Conservation (phyloP, 768 basidiomycete genomes). For the Cystobasidium onofrii region DNA sequence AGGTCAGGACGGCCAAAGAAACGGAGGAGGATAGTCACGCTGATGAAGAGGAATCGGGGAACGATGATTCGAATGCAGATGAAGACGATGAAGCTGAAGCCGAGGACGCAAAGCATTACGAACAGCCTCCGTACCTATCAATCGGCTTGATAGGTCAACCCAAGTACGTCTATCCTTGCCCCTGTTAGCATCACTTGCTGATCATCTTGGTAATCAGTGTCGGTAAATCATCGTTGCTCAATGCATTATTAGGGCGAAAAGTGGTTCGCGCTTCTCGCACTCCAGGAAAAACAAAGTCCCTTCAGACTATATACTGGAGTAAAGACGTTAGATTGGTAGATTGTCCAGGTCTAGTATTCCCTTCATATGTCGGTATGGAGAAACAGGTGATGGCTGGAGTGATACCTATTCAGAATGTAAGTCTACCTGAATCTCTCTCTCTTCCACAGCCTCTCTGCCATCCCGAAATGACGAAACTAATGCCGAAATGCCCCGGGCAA, state of each 20-base stretch:
- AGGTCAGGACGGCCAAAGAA: not conserved
- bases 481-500: no score
- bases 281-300: constrained; percentile 58
- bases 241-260: constrained; percentile 72
- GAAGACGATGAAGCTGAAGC: constrained; percentile 34
- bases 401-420: constrained; percentile 32
- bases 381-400: constrained; percentile 54
- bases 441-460: no score
- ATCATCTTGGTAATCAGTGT: constrained; percentile 58
- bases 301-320: constrained; percentile 78
- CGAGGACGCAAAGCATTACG: not conserved
- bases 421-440: no score
- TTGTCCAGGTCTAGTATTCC: constrained; percentile 91
- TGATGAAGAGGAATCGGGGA: constrained; percentile 1
- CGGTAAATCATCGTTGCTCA: constrained; percentile 84
- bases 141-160: constrained; percentile 42
- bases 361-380: constrained; percentile 71
- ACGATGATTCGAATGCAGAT: constrained; percentile 35
- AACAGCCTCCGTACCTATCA: constrained; percentile 40
- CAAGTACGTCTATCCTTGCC: no score
- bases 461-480: no score
- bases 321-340: constrained; percentile 79
- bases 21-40: not conserved
- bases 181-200: no score
- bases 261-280: constrained; percentile 76